These are phyloP conservation scores for Eucalyptus sp. DNA, from an alignment of 345 rosid genomes.

Conservation along the genomic window DNA sequence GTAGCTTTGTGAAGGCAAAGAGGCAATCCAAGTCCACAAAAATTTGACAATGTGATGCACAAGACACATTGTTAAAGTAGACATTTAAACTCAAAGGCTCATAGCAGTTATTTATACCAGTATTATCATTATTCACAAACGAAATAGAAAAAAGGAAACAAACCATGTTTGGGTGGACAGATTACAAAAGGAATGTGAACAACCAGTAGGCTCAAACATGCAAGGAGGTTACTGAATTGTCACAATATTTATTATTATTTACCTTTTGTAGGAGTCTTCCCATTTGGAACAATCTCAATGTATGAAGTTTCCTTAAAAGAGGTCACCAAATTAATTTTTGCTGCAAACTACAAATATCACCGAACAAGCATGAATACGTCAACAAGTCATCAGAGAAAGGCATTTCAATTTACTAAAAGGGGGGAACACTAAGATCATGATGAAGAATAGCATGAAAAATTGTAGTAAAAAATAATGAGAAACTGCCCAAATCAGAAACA, in stretches of 20 bases:
- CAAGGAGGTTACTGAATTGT: background rate
- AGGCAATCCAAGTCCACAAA: background rate
- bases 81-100: background rate
- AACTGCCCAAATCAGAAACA: background rate
- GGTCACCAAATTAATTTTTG: slow-evolving; percentile 74
- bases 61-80: background rate
- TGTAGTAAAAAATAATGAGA: background rate
- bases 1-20: background rate
- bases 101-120: background rate
- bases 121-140: background rate
- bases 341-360: slow-evolving; percentile 55
- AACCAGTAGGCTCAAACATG: background rate
- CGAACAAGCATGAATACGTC: slow-evolving; percentile 3
- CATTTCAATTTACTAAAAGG: background rate
- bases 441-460: background rate
- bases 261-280: slow-evolving; percentile 61
- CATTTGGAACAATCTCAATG: slow-evolving; percentile 76
- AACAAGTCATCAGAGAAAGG: background rate
- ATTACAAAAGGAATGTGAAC: background rate
- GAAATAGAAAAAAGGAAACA: background rate
- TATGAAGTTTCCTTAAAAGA: slow-evolving; percentile 84
- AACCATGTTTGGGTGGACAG: background rate
- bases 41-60: background rate
- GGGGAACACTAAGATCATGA: background rate
- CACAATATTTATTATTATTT: background rate